These are phyloP conservation scores for Rugonectria rugulosa DNA, from an alignment of 2,329 filamentous ascomycete species.

Conservation along the genomic window DNA sequence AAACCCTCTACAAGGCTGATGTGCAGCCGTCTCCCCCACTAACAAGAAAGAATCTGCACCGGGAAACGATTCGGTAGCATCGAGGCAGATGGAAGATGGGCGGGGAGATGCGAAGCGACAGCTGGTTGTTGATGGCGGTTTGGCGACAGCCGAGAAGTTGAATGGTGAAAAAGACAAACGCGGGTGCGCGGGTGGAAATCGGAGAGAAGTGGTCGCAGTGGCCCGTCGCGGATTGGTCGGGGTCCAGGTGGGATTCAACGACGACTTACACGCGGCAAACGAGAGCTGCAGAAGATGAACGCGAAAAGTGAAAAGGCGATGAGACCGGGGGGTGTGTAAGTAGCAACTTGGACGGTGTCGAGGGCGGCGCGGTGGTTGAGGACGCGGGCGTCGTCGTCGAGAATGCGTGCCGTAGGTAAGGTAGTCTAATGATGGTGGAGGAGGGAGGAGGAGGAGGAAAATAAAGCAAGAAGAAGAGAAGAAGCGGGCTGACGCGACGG, in stretches of 20 bases:
- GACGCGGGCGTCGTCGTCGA: conserved; percentile 15
- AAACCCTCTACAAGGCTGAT: conserved; percentile 36
- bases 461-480: conserved; percentile 20
- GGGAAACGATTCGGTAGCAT: conserved; percentile 31
- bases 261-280: conserved; percentile 45
- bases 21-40: conserved; percentile 38
- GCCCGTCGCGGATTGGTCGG: conserved; percentile 30
- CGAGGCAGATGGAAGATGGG: conserved; percentile 14
- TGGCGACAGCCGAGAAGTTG: conserved; percentile 20
- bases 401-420: background rate
- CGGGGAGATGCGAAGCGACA: conserved; percentile 18
- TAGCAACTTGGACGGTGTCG: background rate
- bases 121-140: conserved; percentile 24
- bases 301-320: conserved; percentile 24
- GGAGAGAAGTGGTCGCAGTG: conserved; percentile 27
- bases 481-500: conserved; percentile 41
- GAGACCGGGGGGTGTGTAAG: conserved; percentile 9
- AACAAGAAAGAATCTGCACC: conserved; percentile 32
- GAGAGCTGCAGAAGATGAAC: conserved; percentile 20
- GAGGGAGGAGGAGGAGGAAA: conserved; percentile 23
- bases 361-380: conserved; percentile 9
- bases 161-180: conserved; percentile 23
- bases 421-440: conserved; percentile 18
- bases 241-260: conserved; percentile 16
- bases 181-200: conserved; percentile 34